Evolutionary conservation across 2,329 filamentous ascomycete species (phyloP).

Genomic region (Coniella lustricola): DNA sequence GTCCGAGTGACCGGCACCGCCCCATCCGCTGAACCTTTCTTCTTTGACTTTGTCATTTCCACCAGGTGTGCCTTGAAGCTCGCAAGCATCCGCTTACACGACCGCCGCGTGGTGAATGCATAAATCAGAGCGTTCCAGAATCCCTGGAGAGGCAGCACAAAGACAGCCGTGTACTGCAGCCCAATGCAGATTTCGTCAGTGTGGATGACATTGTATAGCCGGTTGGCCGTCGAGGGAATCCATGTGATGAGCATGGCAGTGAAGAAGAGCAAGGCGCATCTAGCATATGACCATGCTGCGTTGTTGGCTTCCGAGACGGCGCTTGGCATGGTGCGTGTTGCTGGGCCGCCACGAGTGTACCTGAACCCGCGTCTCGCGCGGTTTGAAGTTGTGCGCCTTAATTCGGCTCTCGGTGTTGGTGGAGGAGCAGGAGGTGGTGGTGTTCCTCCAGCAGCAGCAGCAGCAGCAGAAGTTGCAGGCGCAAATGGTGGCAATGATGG

Average conservation of each 20-base stretch:
- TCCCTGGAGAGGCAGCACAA: constrained; percentile 74
- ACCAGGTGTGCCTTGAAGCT: no score
- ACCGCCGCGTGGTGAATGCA: constrained; percentile 58
- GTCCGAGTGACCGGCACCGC: no score
- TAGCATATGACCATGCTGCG: constrained; percentile 63
- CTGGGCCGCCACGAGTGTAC: no score
- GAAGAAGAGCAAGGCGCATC: constrained; percentile 66
- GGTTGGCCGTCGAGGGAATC: constrained; percentile 72
- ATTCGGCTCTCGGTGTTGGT: constrained; percentile 23
- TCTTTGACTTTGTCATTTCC: no score
- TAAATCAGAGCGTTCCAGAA: constrained; percentile 84
- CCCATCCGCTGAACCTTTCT: no score
- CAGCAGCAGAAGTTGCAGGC: neutral
- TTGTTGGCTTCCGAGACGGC: constrained; percentile 48
- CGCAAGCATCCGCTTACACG: constrained; percentile 43
- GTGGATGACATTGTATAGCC: constrained; percentile 63
- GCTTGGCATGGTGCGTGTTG: no score
- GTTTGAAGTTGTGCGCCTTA: no score
- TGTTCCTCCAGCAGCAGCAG: no score
- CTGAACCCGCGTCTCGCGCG: no score
- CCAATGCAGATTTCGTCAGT: constrained; percentile 43
- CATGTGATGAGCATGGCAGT: constrained; percentile 64
- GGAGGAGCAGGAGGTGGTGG: neutral
- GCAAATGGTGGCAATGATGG: no score
- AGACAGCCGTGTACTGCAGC: constrained; percentile 62